These are phyloP conservation scores for Pseudoneurospora amorphoporcata DNA, from an alignment of 495 filamentous ascomycete species.

Conservation along the genomic window DNA sequence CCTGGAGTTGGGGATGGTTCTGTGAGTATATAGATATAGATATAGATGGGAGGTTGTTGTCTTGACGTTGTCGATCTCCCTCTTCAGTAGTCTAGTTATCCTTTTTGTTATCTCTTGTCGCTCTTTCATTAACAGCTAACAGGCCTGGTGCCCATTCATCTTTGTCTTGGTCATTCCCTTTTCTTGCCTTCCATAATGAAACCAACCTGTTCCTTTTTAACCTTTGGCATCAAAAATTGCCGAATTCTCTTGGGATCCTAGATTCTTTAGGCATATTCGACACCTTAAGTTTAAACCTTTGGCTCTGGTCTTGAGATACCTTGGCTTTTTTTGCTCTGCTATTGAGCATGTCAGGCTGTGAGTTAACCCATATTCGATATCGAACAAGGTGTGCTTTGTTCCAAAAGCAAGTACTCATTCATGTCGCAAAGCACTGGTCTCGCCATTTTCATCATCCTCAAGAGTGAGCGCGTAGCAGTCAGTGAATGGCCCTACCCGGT, in stretches of 20 bases:
- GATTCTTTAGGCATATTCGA: background rate
- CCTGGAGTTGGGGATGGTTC: background rate
- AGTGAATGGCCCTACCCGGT: background rate
- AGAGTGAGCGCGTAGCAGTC: background rate
- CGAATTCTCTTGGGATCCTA: background rate
- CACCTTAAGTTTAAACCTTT: background rate
- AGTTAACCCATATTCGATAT: background rate
- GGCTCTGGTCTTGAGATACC: background rate
- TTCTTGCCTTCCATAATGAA: background rate
- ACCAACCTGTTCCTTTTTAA: background rate
- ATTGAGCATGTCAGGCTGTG: background rate
- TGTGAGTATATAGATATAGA: background rate
- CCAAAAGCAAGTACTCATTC: background rate
- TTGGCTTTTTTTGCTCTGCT: background rate
- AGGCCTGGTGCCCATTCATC: background rate
- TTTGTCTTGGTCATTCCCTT: background rate
- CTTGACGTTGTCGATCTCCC: background rate
- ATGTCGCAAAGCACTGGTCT: background rate
- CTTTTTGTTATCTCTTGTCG: background rate
- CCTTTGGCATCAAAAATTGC: background rate
- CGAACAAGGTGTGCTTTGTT: background rate
- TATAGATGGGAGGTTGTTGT: background rate
- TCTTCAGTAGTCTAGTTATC: background rate
- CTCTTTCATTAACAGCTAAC: background rate
- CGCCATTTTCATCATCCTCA: background rate